phyloP scores from a whole-genome alignment of 305 asterid genomes.

The Fraxinus dipetala region DNA sequence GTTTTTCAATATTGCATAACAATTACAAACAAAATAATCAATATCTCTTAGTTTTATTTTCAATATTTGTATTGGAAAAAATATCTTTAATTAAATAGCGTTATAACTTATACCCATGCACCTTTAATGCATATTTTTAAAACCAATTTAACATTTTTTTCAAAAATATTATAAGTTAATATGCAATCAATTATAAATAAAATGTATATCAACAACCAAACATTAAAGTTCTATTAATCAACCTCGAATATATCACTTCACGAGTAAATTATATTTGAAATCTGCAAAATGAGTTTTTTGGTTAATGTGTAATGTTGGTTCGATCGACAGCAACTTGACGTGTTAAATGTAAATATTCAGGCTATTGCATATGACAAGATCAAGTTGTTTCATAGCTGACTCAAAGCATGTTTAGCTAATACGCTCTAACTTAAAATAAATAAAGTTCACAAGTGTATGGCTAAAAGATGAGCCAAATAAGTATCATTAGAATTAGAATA shows the following conservation, averaged over 20 bases:
- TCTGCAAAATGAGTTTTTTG: neutral
- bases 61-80: neutral
- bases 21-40: neutral
- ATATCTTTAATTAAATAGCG: neutral
- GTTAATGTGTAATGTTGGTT: neutral
- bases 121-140: neutral
- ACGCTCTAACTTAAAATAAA: neutral
- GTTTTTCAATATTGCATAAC: neutral
- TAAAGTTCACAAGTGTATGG: neutral
- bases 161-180: neutral
- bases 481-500: neutral
- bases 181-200: neutral
- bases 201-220: neutral
- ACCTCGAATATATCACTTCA: neutral
- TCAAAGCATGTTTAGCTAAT: neutral
- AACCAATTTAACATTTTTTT: neutral
- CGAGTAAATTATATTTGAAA: neutral
- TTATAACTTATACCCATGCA: neutral
- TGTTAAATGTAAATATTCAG: neutral
- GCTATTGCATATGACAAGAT: neutral
- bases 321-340: neutral
- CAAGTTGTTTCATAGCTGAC: neutral
- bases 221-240: neutral
- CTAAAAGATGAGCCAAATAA: neutral
- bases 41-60: neutral